Percentiles rank a stretch among this genome's conserved stretches.
Evolutionary conservation across 208 protist genomes (phyloP).

Genomic region (Leishmania gerbilli): DNA sequence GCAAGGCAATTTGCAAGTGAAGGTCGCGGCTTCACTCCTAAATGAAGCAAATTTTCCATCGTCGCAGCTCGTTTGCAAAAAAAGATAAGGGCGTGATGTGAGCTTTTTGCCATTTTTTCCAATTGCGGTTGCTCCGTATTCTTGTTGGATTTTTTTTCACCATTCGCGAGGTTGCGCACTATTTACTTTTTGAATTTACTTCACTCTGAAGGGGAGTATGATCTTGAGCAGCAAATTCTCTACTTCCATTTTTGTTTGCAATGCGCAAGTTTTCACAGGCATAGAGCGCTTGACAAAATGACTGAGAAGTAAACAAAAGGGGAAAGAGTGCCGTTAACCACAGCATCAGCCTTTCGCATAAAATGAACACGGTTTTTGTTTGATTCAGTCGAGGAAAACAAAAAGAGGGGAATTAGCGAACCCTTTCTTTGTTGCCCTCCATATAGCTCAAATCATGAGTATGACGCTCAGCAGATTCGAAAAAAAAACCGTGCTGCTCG

Average conservation of each 20-base stretch:
- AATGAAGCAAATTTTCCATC: slow-evolving; percentile 44
- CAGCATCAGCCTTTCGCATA: neutral
- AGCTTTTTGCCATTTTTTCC: neutral
- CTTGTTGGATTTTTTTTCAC: neutral
- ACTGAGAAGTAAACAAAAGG: neutral
- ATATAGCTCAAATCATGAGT: neutral
- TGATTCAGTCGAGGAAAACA: neutral
- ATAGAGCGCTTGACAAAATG: neutral
- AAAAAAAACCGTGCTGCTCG: neutral
- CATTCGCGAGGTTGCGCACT: neutral
- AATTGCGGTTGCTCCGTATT: neutral
- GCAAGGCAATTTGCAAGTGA: slow-evolving; percentile 43
- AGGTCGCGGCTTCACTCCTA: slow-evolving; percentile 38
- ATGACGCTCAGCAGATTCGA: neutral
- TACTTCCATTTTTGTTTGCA: neutral
- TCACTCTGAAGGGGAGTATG: neutral
- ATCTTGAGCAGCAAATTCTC: neutral
- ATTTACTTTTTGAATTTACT: neutral
- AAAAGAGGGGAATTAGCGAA: neutral
- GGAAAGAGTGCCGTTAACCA: neutral
- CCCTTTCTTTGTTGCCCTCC: neutral
- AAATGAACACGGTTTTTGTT: neutral
- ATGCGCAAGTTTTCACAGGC: neutral
- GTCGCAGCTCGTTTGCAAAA: slow-evolving; percentile 17
- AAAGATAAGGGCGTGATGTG: neutral